phyloP scores from a whole-genome alignment of 257 asterid genomes.

The Galeopsis tetrahit region DNA sequence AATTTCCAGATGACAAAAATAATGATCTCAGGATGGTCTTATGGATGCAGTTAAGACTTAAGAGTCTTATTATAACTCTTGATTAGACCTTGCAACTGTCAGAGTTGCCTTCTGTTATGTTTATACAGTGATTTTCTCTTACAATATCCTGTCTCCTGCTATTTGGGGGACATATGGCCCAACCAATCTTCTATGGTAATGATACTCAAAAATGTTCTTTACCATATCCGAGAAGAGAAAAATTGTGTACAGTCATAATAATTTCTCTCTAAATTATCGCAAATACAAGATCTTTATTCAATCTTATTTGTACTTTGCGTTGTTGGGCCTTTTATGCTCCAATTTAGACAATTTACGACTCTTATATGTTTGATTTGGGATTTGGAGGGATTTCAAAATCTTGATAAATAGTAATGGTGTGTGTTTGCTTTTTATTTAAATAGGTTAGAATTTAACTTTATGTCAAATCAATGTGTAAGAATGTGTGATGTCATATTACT shows the following conservation, averaged over 20 bases:
- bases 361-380: too few relatives aligned
- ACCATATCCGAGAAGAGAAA: constrained; percentile 12
- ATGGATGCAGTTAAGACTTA: constrained; percentile 23
- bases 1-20: not conserved
- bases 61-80: not conserved
- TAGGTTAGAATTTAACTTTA: too few relatives aligned
- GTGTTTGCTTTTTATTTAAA: too few relatives aligned
- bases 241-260: not conserved
- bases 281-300: constrained; percentile 5
- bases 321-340: not conserved
- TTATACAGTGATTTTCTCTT: not conserved
- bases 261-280: not conserved
- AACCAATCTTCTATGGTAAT: not conserved
- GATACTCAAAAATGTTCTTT: not conserved
- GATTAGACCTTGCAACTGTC: constrained; percentile 9
- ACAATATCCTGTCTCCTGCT: not conserved
- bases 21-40: constrained; percentile 15
- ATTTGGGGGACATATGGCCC: constrained; percentile 4
- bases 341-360: constrained; percentile 15
- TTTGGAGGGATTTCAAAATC: too few relatives aligned
- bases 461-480: too few relatives aligned
- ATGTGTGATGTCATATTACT: too few relatives aligned
- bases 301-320: constrained; percentile 2
- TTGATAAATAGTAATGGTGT: too few relatives aligned
- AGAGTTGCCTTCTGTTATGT: not conserved